Percentiles rank a stretch among this genome's conserved stretches.
Conservation (phyloP, 768 basidiomycete species). For the Lentinula edodes region DNA sequence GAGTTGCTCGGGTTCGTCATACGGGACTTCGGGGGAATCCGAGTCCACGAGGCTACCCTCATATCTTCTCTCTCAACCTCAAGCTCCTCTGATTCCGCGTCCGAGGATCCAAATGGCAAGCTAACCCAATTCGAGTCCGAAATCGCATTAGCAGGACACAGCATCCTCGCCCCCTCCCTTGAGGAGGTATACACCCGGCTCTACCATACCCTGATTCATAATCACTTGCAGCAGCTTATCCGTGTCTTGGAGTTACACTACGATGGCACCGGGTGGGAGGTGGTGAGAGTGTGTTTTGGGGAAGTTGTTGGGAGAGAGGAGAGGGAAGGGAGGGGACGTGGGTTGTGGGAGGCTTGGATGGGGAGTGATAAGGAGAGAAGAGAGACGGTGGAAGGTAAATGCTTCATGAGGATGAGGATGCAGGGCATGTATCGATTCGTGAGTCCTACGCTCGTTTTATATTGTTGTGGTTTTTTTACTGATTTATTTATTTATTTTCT, state of each 20-base stretch:
- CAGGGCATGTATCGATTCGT: constrained; percentile 51
- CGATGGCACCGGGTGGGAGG: constrained; percentile 46
- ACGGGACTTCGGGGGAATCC: constrained; percentile 53
- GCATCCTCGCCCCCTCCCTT: constrained; percentile 42
- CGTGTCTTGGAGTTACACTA: constrained; percentile 54
- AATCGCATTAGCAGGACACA: constrained; percentile 37
- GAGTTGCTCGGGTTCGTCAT: constrained; percentile 50
- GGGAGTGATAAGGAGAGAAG: constrained; percentile 27
- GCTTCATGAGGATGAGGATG: constrained; percentile 55
- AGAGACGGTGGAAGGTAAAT: constrained; percentile 47
- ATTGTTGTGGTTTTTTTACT: neutral
- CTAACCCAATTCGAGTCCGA: too few relatives aligned
- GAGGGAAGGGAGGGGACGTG: constrained; percentile 24
- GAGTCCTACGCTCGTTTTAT: constrained; percentile 18
- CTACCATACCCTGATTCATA: constrained; percentile 56
- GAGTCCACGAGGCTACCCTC: constrained; percentile 29
- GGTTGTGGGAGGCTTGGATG: constrained; percentile 45
- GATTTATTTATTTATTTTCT: too few relatives aligned
- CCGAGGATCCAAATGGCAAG: too few relatives aligned
- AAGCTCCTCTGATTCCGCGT: constrained; percentile 30
- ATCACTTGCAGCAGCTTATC: constrained; percentile 55
- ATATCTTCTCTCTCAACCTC: constrained; percentile 28
- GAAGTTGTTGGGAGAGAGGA: too few relatives aligned
- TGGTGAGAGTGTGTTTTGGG: constrained; percentile 39
- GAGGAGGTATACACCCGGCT: constrained; percentile 53